Percentiles rank a stretch among this genome's conserved stretches.
Conservation (phyloP, 2,329 filamentous ascomycete genomes). For the Microdochium trichocladiopsis region DNA sequence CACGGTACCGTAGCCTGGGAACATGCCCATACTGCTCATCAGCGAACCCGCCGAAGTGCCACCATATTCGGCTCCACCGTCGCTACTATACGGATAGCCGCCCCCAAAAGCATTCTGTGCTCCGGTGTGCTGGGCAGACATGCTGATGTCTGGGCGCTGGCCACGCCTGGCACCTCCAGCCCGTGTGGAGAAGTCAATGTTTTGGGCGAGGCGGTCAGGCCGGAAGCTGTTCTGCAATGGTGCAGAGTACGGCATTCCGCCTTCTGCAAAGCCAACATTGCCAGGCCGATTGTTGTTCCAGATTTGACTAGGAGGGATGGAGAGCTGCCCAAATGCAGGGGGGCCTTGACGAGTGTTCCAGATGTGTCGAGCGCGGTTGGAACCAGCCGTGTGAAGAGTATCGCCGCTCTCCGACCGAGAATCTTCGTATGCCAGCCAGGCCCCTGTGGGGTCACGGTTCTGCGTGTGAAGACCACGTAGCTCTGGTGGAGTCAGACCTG, state of each 20-base stretch:
- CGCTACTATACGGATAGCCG: conserved; percentile 22
- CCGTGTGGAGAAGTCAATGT: conserved; percentile 40
- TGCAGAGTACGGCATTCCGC: conserved; percentile 23
- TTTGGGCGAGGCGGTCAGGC: conserved; percentile 38
- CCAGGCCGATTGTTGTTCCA: conserved; percentile 4
- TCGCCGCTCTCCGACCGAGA: conserved; percentile 51
- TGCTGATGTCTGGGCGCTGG: conserved; percentile 37
- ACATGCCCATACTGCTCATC: conserved; percentile 26
- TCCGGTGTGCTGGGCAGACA: conserved; percentile 20
- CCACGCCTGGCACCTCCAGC: conserved; percentile 34
- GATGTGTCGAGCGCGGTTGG: conserved; percentile 47
- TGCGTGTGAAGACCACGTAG: neutral
- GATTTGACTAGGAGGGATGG: neutral
- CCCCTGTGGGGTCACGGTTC: conserved; percentile 29
- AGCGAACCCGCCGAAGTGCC: conserved; percentile 5
- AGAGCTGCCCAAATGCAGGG: neutral
- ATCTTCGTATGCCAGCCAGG: conserved; percentile 50
- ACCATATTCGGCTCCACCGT: conserved; percentile 18
- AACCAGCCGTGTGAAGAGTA: conserved; percentile 39
- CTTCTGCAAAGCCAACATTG: conserved; percentile 32
- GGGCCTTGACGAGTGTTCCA: conserved; percentile 29
- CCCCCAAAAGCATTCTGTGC: conserved; percentile 22
- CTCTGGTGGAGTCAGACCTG: conserved; percentile 3
- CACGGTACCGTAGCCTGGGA: conserved; percentile 35
- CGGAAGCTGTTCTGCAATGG: conserved; percentile 31